These are phyloP conservation scores for Spizellomyces punctatus DNA, from an alignment of 192 early-diverging fungal genomes.

Conservation along the genomic window DNA sequence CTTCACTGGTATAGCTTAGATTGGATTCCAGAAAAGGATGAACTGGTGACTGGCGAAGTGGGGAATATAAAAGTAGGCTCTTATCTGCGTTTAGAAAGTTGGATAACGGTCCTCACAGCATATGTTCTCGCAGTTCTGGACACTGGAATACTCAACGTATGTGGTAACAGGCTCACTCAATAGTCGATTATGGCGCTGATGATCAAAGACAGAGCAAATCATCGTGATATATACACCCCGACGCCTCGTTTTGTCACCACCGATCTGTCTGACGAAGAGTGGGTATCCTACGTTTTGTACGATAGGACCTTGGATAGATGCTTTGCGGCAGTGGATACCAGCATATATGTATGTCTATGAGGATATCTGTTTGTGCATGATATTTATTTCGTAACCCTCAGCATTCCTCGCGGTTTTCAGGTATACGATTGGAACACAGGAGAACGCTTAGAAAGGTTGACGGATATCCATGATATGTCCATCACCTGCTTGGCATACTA, in stretches of 20 bases:
- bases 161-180: neutral
- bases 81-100: neutral
- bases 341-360: constrained; percentile 39
- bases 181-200: neutral
- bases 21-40: constrained; percentile 39
- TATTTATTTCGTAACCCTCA: neutral
- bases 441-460: constrained; percentile 37
- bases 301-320: constrained; percentile 35
- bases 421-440: constrained; percentile 51
- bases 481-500: constrained; percentile 45
- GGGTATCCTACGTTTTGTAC: constrained; percentile 41
- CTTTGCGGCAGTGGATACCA: constrained; percentile 45
- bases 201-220: constrained; percentile 1
- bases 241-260: constrained; percentile 28
- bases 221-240: constrained; percentile 8
- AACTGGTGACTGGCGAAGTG: constrained; percentile 48
- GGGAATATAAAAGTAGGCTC: constrained; percentile 40
- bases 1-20: neutral
- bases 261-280: constrained; percentile 49
- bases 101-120: too few species aligned
- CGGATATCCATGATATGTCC: constrained; percentile 48
- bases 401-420: constrained; percentile 16
- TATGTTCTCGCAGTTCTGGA: constrained; percentile 14
- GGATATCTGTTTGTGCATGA: neutral
- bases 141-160: constrained; percentile 9